A percentile compares a stretch with the other conserved stretches of the same genome.
These are phyloP conservation scores for Pseudoperonospora humuli DNA, from an alignment of 352 stramenopile genomes.

Conservation along the genomic window DNA sequence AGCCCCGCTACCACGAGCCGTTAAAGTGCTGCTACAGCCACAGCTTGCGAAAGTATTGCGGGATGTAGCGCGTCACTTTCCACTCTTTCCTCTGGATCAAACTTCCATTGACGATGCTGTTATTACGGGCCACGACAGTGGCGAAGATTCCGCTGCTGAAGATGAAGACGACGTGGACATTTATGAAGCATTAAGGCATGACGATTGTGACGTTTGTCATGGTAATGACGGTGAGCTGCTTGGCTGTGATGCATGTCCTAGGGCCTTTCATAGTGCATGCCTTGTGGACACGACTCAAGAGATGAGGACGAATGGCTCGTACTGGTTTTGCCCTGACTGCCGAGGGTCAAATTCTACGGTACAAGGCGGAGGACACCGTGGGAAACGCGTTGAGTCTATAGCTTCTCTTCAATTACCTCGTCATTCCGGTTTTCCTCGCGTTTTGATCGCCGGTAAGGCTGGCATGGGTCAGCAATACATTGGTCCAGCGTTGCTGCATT, in stretches of 20 bases:
- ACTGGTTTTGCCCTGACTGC: slow-evolving; percentile 66
- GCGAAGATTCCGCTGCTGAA: neutral
- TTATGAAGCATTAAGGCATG: slow-evolving; percentile 48
- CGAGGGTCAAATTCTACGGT: slow-evolving; percentile 18
- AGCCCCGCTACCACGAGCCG: slow-evolving; percentile 52
- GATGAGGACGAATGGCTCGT: slow-evolving; percentile 1
- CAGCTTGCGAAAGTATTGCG: slow-evolving; percentile 35
- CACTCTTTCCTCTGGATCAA: slow-evolving; percentile 51
- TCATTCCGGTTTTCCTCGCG: slow-evolving; percentile 53
- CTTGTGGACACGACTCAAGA: slow-evolving; percentile 11
- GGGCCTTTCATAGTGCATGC: slow-evolving; percentile 50
- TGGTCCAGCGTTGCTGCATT: slow-evolving; percentile 53
- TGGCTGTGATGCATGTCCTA: slow-evolving; percentile 53
- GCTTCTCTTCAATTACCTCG: slow-evolving; percentile 36
- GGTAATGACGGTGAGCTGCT: slow-evolving; percentile 49
- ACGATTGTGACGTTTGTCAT: slow-evolving; percentile 67
- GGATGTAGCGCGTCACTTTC: slow-evolving; percentile 46
- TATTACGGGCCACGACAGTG: slow-evolving; percentile 6
- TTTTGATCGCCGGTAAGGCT: slow-evolving; percentile 49
- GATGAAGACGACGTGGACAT: slow-evolving; percentile 58
- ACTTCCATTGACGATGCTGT: slow-evolving; percentile 31
- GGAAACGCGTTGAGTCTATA: slow-evolving; percentile 20
- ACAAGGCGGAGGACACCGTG: slow-evolving; percentile 17
- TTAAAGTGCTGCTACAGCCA: slow-evolving; percentile 36
- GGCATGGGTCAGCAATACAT: slow-evolving; percentile 76